Base-by-base conservation (phyloP, 2,329 filamentous ascomycete genomes). In the Pseudophaeomoniella oleicola region DNA sequence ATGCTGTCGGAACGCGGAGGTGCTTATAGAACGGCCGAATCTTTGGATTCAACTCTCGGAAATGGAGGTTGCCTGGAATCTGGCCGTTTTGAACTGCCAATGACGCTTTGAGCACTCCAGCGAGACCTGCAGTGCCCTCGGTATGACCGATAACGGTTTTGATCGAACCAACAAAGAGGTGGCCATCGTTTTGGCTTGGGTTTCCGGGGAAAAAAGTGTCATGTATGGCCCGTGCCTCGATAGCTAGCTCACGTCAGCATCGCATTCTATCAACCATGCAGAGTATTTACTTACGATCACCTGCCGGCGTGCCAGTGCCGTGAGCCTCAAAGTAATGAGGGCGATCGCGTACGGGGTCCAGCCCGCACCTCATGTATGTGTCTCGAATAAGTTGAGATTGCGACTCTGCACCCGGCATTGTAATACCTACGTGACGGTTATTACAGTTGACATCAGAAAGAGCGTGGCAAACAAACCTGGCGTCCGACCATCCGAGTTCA, bases 321-420 rank as follows among this genome's bases (percentile, higher is more conserved):
- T 66, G 63, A 2, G 57, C 57, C 37, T 67, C 60, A 14, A 66
- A 62, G 41, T 56, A 66, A 35, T 64, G 60, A 5, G 44, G 50
- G 3, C 59, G 50, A 5, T 55, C 48, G 2, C 39, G 19, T 2
- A 50, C 41, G 2, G 46, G 46, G 37, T 62, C 52, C 3, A 66
- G 48, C 2, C 59, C 58, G 9, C 59, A 57, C 17, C 46, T 46
- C 2, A 38, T 36, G 40, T 66, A 67, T 0, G 55, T 57, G 2
- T 49, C 40, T 3, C 47, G 40, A 37, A 67, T 67, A 4, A 64
- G 46, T 3, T 46, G 40, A 5, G 51, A 48, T 40, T 67, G 64
- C 1, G 63, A 60, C 1, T 42, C 12, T 32, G 44, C 39, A 19
- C 44, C 54, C 1, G 58, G 58, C 44, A 60, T 50, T 0, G 58